Evolutionary conservation across 805 yeast species (phyloP).

Genomic region (Clavispora fructus): DNA sequence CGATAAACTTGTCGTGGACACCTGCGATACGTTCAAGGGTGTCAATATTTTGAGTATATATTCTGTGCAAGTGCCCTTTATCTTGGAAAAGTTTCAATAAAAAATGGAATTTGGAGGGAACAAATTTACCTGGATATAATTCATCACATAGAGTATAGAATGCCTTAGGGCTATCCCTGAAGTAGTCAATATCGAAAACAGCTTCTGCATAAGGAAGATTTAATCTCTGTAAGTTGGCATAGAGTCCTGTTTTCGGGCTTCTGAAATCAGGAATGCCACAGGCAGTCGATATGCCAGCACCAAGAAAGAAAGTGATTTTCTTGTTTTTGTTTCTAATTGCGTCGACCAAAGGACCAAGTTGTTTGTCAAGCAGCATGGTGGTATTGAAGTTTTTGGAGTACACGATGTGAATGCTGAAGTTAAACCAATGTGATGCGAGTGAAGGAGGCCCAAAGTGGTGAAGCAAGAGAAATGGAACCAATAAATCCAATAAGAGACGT

Average conservation of each 20-base stretch:
- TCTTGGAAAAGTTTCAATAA: constrained; percentile 65
- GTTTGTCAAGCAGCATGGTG: constrained; percentile 1
- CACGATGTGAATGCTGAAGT: no score
- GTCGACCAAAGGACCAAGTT: constrained; percentile 25
- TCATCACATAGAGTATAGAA: constrained; percentile 82
- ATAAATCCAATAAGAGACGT: no score
- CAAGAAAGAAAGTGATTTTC: constrained; percentile 65
- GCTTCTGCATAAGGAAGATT: constrained; percentile 92
- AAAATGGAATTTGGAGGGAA: constrained; percentile 78
- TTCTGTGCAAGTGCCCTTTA: constrained; percentile 55
- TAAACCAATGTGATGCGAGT: no score
- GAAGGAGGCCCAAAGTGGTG: no score
- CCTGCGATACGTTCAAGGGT: constrained; percentile 87
- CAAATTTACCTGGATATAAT: constrained; percentile 80
- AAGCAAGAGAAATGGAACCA: no score
- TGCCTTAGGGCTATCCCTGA: constrained; percentile 70
- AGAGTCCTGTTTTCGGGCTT: constrained; percentile 84
- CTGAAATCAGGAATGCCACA: constrained; percentile 96
- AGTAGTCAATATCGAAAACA: constrained; percentile 85
- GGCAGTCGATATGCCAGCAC: constrained; percentile 92
- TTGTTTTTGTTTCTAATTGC: constrained; percentile 25
- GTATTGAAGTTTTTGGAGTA: not conserved
- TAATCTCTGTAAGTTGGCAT: constrained; percentile 68
- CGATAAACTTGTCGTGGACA: constrained; percentile 52
- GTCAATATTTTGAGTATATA: constrained; percentile 91